These are phyloP conservation scores for Oryza punctata DNA, from an alignment of 176 grass and related monocot species.

Conservation along the genomic window DNA sequence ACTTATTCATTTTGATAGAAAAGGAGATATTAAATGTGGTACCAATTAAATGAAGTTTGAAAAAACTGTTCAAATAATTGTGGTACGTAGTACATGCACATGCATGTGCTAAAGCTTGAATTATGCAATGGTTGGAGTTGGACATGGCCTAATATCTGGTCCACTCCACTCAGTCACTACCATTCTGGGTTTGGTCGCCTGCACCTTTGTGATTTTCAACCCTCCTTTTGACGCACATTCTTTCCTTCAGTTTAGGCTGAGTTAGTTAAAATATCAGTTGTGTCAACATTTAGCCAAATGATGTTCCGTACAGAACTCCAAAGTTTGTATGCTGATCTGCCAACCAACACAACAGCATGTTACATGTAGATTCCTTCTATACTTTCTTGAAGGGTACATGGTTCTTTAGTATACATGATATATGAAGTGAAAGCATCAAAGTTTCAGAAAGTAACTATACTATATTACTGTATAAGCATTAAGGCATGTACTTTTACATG, in stretches of 20 bases:
- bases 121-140: constrained; percentile 29
- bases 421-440: neutral
- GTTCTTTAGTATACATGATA: neutral
- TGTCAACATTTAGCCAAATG: neutral
- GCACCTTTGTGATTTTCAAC: constrained; percentile 23
- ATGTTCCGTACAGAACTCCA: neutral
- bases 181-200: constrained; percentile 22
- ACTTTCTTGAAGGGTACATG: neutral
- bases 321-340: neutral
- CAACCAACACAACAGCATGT: neutral
- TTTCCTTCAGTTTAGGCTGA: neutral
- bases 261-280: constrained; percentile 20
- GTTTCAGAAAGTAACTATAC: neutral
- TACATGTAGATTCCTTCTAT: neutral
- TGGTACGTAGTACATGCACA: neutral
- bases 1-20: neutral
- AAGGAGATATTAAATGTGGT: neutral
- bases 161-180: neutral
- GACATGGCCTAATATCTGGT: constrained; percentile 54
- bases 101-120: neutral
- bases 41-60: neutral
- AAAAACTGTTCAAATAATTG: neutral
- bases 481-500: neutral
- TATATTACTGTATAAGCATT: neutral
- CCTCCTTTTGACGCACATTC: neutral